Evolutionary conservation across 176 grass and related monocot genomes (phyloP), one percentile per base, ranked within the genome.

Genomic region (Ensete ventricosum): DNA sequence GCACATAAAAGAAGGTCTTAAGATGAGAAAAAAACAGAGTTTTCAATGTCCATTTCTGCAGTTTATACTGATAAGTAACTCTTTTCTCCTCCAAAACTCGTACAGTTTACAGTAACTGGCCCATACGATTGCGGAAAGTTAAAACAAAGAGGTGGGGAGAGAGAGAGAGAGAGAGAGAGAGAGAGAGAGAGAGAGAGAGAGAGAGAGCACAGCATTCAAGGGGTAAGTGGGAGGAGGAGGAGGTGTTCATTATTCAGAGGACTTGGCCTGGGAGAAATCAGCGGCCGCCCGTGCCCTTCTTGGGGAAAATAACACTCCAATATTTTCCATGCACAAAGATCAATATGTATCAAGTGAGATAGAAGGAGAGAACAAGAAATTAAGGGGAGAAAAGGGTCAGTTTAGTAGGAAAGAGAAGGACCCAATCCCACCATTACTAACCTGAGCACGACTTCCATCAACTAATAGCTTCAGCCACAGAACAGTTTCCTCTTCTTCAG

Each of bases 191-290:
- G 25, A n/a, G 22, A 7, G 9, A 54, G 52, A 20, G 50, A 16
- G 53, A 2, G 20, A 73, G 7, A 53, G 19, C 55, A 9, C 65
- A 12, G 60, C 70, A 52, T 73, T 78, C 49, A 81, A 55, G 52
- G 21, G 24, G 57, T 0, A 6, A 11, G 16, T 20, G 78, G 12
- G 13, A 62, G 53, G n/a, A 27, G 7, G 29, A 5, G 77, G 57
- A 59, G 76, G 57, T 76, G 74, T 67, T 82, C 78, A 83, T 78
- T 78, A 72, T 77, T 85, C 53, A 1, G 53, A 81, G 69, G 14
- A 17, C 70, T 79, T 75, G 52, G 83, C 86, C 84, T 92, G 9
- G 89, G 90, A 92, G 86, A 92, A 89, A 92, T 92, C 86, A 77
- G 83, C 90, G 86, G 86, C 81, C 88, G 59, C 84, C 83, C 84